Evolutionary conservation across 805 yeast species (phyloP).

Genomic region (Candida morakotiae): DNA sequence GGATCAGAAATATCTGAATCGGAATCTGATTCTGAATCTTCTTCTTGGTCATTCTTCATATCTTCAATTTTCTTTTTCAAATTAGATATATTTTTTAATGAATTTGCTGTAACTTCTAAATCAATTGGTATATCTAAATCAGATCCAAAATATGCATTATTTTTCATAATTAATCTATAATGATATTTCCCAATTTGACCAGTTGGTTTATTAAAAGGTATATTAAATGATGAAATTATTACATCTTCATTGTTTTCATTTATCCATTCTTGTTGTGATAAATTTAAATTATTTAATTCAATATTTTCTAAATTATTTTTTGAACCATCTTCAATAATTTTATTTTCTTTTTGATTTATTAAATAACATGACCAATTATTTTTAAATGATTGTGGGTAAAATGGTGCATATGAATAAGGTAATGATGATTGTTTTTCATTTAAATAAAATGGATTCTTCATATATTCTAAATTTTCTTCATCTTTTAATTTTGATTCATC

Average conservation of each 20-base stretch:
- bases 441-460: constrained; percentile 67
- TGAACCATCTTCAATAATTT: constrained; percentile 59
- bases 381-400: constrained; percentile 57
- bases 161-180: constrained; percentile 67
- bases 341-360: constrained; percentile 71
- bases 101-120: constrained; percentile 61
- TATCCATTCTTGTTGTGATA: constrained; percentile 50
- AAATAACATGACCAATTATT: constrained; percentile 66
- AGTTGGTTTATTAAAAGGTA: constrained; percentile 70
- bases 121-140: constrained; percentile 70
- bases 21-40: constrained; percentile 37
- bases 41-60: constrained; percentile 29
- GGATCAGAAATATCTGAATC: constrained; percentile 63
- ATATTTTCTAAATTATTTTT: constrained; percentile 51
- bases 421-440: constrained; percentile 67
- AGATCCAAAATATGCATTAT: constrained; percentile 75
- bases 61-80: constrained; percentile 8
- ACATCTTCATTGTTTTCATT: constrained; percentile 37
- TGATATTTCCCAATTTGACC: constrained; percentile 57
- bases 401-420: constrained; percentile 68
- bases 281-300: constrained; percentile 51
- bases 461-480: constrained; percentile 57
- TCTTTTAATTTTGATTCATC: constrained; percentile 44
- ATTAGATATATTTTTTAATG: constrained; percentile 19
- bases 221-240: constrained; percentile 66